Percentiles rank a stretch among this genome's conserved stretches.
phyloP scores from a whole-genome alignment of 306 rosid genomes.

The Aeschynomene evenia region DNA sequence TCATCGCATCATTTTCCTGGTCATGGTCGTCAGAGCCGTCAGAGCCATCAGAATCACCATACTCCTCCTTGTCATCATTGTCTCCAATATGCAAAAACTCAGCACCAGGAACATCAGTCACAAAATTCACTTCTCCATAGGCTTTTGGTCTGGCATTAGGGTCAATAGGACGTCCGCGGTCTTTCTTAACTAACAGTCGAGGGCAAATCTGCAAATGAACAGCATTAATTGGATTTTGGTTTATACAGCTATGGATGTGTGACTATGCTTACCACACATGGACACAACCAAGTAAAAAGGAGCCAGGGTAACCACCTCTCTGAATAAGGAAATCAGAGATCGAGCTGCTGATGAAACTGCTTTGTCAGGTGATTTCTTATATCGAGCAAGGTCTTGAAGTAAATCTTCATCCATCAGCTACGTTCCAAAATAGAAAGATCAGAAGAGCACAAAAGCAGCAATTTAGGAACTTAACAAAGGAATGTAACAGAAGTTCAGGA shows the following conservation, averaged over 20 bases:
- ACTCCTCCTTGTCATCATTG: slow-evolving; percentile 38
- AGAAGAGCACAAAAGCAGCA: slow-evolving; percentile 14
- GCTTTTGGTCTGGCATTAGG: slow-evolving; percentile 80
- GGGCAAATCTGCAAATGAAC: slow-evolving; percentile 75
- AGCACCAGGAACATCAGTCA: slow-evolving; percentile 63
- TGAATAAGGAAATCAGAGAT: slow-evolving; percentile 74
- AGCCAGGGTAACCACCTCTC: slow-evolving; percentile 58
- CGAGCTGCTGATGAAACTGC: slow-evolving; percentile 86
- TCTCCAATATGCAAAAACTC: slow-evolving; percentile 56
- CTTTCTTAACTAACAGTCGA: slow-evolving; percentile 83
- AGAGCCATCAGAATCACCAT: slow-evolving; percentile 37
- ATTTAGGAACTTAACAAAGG: slow-evolving; percentile 11
- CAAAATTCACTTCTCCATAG: slow-evolving; percentile 67
- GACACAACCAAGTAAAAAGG: background rate
- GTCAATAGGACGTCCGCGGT: slow-evolving; percentile 79
- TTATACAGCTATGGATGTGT: background rate
- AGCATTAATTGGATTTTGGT: slow-evolving; percentile 13
- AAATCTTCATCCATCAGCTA: slow-evolving; percentile 88
- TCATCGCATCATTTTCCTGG: slow-evolving; percentile 38
- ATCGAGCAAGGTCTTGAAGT: slow-evolving; percentile 90
- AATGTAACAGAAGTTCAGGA: slow-evolving; percentile 1
- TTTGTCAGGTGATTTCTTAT: slow-evolving; percentile 93
- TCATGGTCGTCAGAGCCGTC: slow-evolving; percentile 51
- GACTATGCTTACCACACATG: background rate
- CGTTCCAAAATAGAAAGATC: slow-evolving; percentile 37